phyloP scores from a whole-genome alignment of 257 asterid genomes.

The Nicotiana undulata region DNA sequence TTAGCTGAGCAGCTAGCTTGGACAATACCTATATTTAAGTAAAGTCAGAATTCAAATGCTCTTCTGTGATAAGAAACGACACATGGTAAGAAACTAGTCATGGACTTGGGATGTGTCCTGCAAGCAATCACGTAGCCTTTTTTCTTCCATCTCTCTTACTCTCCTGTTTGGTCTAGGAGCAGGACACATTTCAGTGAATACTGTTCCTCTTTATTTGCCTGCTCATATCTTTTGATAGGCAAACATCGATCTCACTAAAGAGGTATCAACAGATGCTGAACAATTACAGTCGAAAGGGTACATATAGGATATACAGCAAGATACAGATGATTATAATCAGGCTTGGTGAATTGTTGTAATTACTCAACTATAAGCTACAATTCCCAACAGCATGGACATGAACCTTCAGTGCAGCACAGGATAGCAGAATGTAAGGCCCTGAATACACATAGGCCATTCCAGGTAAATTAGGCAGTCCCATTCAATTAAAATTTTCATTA shows the following conservation, averaged over 20 bases:
- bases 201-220: background rate
- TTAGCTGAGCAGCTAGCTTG: slow-evolving; percentile 65
- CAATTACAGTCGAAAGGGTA: background rate
- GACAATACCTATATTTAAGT: slow-evolving; percentile 43
- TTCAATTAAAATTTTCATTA: background rate
- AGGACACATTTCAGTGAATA: background rate
- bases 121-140: background rate
- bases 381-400: background rate
- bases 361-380: background rate
- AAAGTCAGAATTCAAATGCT: background rate
- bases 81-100: background rate
- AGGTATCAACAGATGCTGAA: background rate
- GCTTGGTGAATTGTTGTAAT: too few relatives aligned
- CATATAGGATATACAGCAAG: background rate
- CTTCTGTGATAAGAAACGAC: background rate
- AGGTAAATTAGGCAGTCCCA: background rate
- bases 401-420: background rate
- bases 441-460: background rate
- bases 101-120: background rate
- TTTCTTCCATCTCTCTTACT: background rate
- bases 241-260: background rate
- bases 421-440: background rate
- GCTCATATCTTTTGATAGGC: background rate
- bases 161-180: background rate
- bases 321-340: background rate